A percentile compares a stretch with the other conserved stretches of the same genome.
Evolutionary conservation across 371 early-diverging fungal genomes (phyloP).

Genomic region (Apophysomyces ossiformis): DNA sequence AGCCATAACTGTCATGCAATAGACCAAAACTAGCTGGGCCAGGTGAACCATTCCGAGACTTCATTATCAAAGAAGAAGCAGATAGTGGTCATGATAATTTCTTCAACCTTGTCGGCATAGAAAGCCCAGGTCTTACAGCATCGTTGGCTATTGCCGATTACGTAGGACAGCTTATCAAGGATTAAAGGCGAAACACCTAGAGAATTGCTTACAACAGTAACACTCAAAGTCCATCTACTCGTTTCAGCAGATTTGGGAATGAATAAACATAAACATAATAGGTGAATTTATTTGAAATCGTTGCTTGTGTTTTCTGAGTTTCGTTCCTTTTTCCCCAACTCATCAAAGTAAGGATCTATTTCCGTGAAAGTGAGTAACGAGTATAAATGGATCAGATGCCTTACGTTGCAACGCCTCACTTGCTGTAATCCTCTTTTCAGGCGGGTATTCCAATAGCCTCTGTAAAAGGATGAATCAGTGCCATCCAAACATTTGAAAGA

Average conservation of each 20-base stretch:
- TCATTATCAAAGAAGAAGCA: conserved; percentile 69
- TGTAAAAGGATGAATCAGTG: conserved; percentile 14
- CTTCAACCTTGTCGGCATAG: conserved; percentile 84
- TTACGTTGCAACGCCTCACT: conserved; percentile 73
- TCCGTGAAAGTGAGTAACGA: background rate
- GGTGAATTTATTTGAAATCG: conserved; percentile 14
- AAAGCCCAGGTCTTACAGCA: conserved; percentile 89
- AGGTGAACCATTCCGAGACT: conserved; percentile 78
- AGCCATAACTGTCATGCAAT: conserved; percentile 8
- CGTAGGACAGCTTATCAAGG: conserved; percentile 52
- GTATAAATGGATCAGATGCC: conserved; percentile 19
- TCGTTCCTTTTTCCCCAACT: conserved; percentile 47
- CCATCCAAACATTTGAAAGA: background rate
- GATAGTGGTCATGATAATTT: conserved; percentile 57
- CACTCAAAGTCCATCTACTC: background rate
- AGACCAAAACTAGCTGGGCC: conserved; percentile 84
- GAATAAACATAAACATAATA: no score
- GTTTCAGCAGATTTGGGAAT: background rate
- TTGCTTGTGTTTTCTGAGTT: conserved; percentile 10
- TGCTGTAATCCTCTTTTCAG: conserved; percentile 77
- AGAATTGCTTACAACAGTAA: no score
- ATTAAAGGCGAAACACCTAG: no score
- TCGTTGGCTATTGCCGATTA: conserved; percentile 83
- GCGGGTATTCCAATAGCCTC: conserved; percentile 73
- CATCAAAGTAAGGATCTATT: conserved; percentile 59